Evolutionary conservation across 768 basidiomycete species (phyloP), one percentile per base, ranked within the genome.

Genomic region (Dioszegia hungarica): DNA sequence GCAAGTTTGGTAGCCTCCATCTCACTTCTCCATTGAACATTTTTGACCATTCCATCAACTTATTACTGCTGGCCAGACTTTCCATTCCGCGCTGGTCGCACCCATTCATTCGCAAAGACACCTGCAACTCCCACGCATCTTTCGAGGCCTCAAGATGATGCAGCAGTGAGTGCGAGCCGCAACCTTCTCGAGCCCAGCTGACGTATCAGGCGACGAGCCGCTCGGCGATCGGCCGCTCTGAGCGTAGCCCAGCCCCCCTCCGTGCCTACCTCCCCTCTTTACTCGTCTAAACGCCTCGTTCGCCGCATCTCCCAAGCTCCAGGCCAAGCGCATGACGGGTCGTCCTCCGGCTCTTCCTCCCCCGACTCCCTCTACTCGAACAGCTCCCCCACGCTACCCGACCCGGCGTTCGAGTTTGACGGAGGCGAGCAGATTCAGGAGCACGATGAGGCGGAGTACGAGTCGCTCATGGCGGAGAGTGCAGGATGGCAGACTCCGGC

Each of bases 311-410:
- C 29, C 25, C 39, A 46, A 14, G 12, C 43, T 17, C 43, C 45
- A 17, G 15, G 25, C 27, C 14, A 22, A 9, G 25, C 19, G 3
- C n/a, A 52, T 5, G 44, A 46, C 17, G 41, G 28, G 14, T 43
- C 60, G 0, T 59, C 61, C 17, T 54, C 59, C 5, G 45, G 62
- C 5, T 66, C 67, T 14, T 52, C 66, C 17, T 72, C 70, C 5
- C 70, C 70, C 39, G 65, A 69, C 47, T 72, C 70, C 15, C 52
- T 66, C 4, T 72, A 72, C 41, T 69, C 70, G 5, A 44, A 41
- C 33, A 48, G 57, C 36, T 69, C 67, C 1, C 67, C 69, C 11
- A 58, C 54, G 1, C 64, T 72, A 46, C 54, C 54, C 19, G 54
- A 60, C 19, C 54, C 66, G n/a, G 46, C 63, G 17, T 67, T 69